Base-by-base conservation (phyloP, 2,329 filamentous ascomycete genomes). In the Stemphylium lycopersici region DNA sequence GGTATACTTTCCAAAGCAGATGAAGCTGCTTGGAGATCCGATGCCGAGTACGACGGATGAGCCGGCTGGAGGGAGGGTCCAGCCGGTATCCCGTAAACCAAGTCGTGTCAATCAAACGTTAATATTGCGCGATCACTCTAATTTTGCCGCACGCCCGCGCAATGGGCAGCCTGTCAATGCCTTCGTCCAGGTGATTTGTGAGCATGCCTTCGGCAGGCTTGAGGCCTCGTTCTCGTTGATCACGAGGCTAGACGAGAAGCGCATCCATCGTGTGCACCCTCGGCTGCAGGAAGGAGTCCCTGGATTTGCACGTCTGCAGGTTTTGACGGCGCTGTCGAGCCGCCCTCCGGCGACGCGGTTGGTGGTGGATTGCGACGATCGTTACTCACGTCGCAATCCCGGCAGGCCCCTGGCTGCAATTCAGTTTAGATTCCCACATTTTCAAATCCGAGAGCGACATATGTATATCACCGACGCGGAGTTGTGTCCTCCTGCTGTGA, bases 61-160 rank as follows among this genome's bases (percentile, higher is more conserved):
- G 40, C 29, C 66, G 66, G 67, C 59, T 62, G 60, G 64, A 68
- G 59, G 67, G 68, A 68, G 60, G 54, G 61, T 34, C 33, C 48
- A 53, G 49, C 57, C 59, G 59, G 40, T 45, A 33, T 58, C 22
- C 54, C 55, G 46, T 54, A 56, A 42, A 47, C 55, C 58, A 51
- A 37, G 47, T 53, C 20, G 60, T 57, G 44, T 67, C 62, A 70
- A 70, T 67, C 62, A 69, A 67, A 54, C 36, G 15, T 15, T 46
- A 59, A 61, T 40, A 61, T 60, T 63, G 64, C 62, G 58, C 61
- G 56, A 54, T 62, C 48, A 45, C 46, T 51, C 16, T 8, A 10
- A n/a, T 24, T 39, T 22, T 22, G 37, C 22, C 41, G 20, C 36
- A 45, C 44, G 29, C 40, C 40, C 48, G 52, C 46, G 48, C 50